Conservation (phyloP, 768 basidiomycete species). For the Lactifluus echinatus region DNA sequence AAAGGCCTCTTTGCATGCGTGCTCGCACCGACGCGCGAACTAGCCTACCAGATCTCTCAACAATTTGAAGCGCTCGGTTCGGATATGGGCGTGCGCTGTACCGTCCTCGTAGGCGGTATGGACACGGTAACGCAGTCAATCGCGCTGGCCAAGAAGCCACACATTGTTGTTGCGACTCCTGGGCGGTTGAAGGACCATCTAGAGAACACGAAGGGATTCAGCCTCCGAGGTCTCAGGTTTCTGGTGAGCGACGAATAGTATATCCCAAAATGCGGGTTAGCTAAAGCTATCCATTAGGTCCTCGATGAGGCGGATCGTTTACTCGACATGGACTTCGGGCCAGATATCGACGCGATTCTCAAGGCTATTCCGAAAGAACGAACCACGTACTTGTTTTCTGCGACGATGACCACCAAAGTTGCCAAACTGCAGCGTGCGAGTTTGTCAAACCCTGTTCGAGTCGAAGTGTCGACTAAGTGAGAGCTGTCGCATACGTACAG, state of each 20-base stretch:
- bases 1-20: constrained; percentile 89
- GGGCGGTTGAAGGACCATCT: constrained; percentile 90
- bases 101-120: constrained; percentile 92
- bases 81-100: constrained; percentile 85
- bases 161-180: constrained; percentile 92
- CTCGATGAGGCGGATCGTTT: constrained; percentile 95
- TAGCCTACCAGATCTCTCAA: constrained; percentile 97
- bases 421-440: constrained; percentile 93
- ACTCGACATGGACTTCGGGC: constrained; percentile 93
- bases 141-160: constrained; percentile 87
- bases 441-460: constrained; percentile 83
- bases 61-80: constrained; percentile 90
- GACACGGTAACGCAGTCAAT: constrained; percentile 87
- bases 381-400: constrained; percentile 93
- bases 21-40: constrained; percentile 93
- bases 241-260: constrained; percentile 44
- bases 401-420: constrained; percentile 98
- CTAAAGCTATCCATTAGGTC: constrained; percentile 44
- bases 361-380: constrained; percentile 92
- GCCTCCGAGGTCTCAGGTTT: constrained; percentile 75
- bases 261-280: no score
- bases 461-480: constrained; percentile 91
- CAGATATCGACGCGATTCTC: constrained; percentile 91
- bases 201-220: constrained; percentile 97
- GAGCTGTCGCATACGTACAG: constrained; percentile 23